Percentiles rank a stretch among this genome's conserved stretches.
Evolutionary conservation across 169 alveolate genomes (phyloP).

Genomic region (Plasmodium vivax): DNA sequence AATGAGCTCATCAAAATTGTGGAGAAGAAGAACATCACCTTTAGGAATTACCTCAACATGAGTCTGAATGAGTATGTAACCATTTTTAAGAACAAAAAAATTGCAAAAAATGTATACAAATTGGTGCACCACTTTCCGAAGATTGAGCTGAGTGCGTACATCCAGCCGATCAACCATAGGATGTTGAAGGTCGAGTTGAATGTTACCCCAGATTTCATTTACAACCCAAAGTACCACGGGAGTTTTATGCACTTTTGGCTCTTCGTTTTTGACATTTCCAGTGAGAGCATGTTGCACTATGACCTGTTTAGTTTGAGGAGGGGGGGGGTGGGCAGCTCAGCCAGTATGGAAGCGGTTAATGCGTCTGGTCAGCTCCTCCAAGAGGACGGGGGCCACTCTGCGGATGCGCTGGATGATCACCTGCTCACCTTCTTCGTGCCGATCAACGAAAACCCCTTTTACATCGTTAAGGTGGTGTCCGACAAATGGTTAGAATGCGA

Average conservation of each 20-base stretch:
- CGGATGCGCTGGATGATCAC: slow-evolving; percentile 81
- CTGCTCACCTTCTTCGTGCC: slow-evolving; percentile 95
- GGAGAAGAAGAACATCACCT: slow-evolving; percentile 96
- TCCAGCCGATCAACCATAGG: slow-evolving; percentile 96
- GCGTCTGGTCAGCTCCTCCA: neutral
- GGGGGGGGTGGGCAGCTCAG: neutral
- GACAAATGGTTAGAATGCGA: slow-evolving; percentile 92
- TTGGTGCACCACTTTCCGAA: slow-evolving; percentile 94
- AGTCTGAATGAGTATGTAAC: slow-evolving; percentile 95
- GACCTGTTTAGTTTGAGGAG: slow-evolving; percentile 89
- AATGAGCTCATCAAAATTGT: slow-evolving; percentile 94
- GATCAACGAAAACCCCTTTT: slow-evolving; percentile 92
- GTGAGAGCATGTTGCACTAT: slow-evolving; percentile 95
- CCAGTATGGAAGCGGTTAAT: neutral
- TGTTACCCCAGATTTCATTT: slow-evolving; percentile 94
- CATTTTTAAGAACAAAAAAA: slow-evolving; percentile 91
- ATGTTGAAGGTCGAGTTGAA: slow-evolving; percentile 94
- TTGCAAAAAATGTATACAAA: slow-evolving; percentile 90
- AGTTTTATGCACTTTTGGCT: slow-evolving; percentile 96
- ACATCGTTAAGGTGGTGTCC: slow-evolving; percentile 96
- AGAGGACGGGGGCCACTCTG: neutral
- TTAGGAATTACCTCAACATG: slow-evolving; percentile 96
- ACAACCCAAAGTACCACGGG: slow-evolving; percentile 95
- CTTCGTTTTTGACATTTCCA: slow-evolving; percentile 96
- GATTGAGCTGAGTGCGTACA: slow-evolving; percentile 94